These are phyloP conservation scores for Pseudomonodictys pantanalensis DNA, from an alignment of 495 filamentous ascomycete genomes.

Conservation along the genomic window DNA sequence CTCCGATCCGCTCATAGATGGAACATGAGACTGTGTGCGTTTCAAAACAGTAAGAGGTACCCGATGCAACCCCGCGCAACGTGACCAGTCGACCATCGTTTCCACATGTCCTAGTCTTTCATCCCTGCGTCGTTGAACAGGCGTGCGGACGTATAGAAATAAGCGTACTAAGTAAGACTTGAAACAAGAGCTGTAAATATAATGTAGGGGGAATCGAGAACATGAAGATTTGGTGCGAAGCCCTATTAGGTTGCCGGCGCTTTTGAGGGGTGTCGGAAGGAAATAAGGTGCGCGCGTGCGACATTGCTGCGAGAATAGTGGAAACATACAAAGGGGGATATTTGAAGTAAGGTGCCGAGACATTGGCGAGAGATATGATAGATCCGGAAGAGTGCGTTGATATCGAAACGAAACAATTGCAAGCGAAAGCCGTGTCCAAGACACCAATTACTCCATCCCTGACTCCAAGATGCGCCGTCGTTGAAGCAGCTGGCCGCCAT, in stretches of 20 bases:
- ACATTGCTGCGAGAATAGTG: conserved; percentile 19
- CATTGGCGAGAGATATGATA: conserved; percentile 1
- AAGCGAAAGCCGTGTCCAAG: conserved; percentile 8
- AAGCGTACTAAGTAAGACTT: neutral
- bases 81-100: too few species aligned
- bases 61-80: too few species aligned
- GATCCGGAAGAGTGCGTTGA: neutral
- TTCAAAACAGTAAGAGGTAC: too few species aligned
- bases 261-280: conserved; percentile 9
- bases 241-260: conserved; percentile 29
- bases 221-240: neutral
- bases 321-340: neutral
- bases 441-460: conserved; percentile 14
- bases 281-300: conserved; percentile 16
- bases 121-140: too few species aligned
- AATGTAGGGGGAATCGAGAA: neutral
- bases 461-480: conserved; percentile 22
- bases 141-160: too few species aligned
- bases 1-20: too few species aligned
- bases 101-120: too few species aligned
- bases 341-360: neutral
- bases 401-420: conserved; percentile 17
- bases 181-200: neutral
- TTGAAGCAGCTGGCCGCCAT: neutral
- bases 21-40: too few species aligned